These are phyloP conservation scores for Nannochloropsis salina DNA, from an alignment of 108 stramenopile genomes.

Conservation along the genomic window DNA sequence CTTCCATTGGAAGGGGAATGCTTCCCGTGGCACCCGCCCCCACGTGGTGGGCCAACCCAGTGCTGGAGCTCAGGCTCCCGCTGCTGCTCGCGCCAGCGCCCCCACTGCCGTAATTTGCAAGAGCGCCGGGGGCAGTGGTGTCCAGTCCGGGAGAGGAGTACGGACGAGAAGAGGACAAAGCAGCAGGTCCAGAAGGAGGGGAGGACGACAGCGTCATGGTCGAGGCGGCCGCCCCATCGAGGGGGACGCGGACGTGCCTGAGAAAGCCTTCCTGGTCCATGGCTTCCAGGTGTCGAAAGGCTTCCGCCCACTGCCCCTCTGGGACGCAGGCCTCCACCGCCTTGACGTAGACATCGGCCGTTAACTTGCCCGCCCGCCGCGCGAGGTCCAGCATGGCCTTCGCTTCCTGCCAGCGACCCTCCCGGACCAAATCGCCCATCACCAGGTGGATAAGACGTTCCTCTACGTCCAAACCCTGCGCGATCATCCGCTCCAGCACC, in stretches of 20 bases:
- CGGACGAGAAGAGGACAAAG: background rate
- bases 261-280: conserved; percentile 15
- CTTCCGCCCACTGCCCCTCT: conserved; percentile 29
- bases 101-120: background rate
- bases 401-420: background rate
- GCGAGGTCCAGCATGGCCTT: background rate
- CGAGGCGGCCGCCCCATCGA: too few species aligned
- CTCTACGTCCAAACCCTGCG: background rate
- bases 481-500: background rate
- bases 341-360: conserved; percentile 14
- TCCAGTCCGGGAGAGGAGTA: background rate
- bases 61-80: background rate
- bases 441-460: background rate
- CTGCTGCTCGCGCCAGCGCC: background rate
- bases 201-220: too few species aligned
- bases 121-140: background rate
- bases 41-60: too few species aligned
- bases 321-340: conserved; percentile 27
- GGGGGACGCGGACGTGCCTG: background rate
- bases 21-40: background rate
- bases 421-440: background rate
- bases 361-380: background rate
- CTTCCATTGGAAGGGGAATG: background rate
- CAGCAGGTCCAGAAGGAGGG: too few species aligned
- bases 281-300: conserved; percentile 25